Conservation (phyloP, 768 basidiomycete genomes). For the Lactifluus rugatus region DNA sequence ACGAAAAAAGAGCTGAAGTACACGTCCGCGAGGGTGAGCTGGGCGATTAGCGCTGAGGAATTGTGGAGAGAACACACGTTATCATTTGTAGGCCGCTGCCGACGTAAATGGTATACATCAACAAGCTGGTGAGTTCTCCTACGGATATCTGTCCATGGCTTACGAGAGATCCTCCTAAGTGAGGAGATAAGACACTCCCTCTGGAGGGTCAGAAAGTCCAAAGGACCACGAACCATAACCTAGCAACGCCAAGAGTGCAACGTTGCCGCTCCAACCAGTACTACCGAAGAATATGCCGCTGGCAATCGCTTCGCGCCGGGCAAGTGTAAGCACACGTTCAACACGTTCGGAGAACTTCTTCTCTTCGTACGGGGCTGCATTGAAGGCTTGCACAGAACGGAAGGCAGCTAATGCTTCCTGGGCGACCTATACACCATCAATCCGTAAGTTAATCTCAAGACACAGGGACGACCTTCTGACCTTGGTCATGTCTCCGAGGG, state of each 20-base stretch:
- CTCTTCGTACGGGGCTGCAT: conserved; percentile 71
- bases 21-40: neutral
- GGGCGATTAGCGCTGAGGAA: neutral
- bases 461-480: conserved; percentile 10
- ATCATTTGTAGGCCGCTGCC: conserved; percentile 72
- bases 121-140: conserved; percentile 80
- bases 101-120: conserved; percentile 88
- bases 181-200: neutral
- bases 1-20: conserved; percentile 31
- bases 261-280: conserved; percentile 88
- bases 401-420: conserved; percentile 84
- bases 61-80: conserved; percentile 39
- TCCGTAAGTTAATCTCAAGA: neutral
- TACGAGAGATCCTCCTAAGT: conserved; percentile 79
- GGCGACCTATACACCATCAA: conserved; percentile 46
- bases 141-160: conserved; percentile 82
- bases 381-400: conserved; percentile 86
- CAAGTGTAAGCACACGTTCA: conserved; percentile 57
- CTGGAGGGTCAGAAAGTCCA: neutral
- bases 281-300: conserved; percentile 89
- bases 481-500: conserved; percentile 92
- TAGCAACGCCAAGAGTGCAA: conserved; percentile 78
- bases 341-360: conserved; percentile 63
- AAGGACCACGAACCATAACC: conserved; percentile 62
- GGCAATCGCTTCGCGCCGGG: conserved; percentile 80